A percentile compares a stretch with the other conserved stretches of the same genome.
Conservation (phyloP, 352 stramenopile species). For the Globisporangium cystogenes region DNA sequence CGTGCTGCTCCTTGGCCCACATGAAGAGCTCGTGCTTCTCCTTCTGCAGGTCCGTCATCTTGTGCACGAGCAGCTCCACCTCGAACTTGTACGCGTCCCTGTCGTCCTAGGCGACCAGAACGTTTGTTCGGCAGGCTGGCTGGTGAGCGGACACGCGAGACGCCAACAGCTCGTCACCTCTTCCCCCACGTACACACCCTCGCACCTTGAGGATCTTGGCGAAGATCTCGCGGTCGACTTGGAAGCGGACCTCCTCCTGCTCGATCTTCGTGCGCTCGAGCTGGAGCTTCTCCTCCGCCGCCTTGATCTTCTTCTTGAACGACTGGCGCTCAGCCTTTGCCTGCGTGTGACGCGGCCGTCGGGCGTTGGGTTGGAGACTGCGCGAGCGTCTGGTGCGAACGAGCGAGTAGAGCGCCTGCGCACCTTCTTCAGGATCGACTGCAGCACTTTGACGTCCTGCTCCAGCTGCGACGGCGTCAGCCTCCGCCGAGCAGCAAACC, state of each 20-base stretch:
- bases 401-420: too few species aligned
- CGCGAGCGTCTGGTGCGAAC: too few species aligned
- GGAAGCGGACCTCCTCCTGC: constrained; percentile 77
- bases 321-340: constrained; percentile 70
- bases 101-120: constrained; percentile 73
- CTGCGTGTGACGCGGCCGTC: constrained; percentile 11
- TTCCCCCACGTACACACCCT: neutral
- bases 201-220: constrained; percentile 74
- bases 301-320: constrained; percentile 81
- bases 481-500: neutral
- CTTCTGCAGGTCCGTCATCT: constrained; percentile 56
- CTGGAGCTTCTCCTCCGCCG: constrained; percentile 49
- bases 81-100: constrained; percentile 70
- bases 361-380: neutral
- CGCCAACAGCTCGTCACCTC: too few species aligned
- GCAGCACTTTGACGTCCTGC: constrained; percentile 64
- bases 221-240: constrained; percentile 83
- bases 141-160: too few species aligned
- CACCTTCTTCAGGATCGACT: constrained; percentile 75
- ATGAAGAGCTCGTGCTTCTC: constrained; percentile 72
- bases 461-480: constrained; percentile 31
- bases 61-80: constrained; percentile 62
- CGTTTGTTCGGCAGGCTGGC: too few species aligned
- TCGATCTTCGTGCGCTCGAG: constrained; percentile 60
- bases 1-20: constrained; percentile 70